Conservation (phyloP, 352 stramenopile genomes). For the Thalassiosira ordinaria region DNA sequence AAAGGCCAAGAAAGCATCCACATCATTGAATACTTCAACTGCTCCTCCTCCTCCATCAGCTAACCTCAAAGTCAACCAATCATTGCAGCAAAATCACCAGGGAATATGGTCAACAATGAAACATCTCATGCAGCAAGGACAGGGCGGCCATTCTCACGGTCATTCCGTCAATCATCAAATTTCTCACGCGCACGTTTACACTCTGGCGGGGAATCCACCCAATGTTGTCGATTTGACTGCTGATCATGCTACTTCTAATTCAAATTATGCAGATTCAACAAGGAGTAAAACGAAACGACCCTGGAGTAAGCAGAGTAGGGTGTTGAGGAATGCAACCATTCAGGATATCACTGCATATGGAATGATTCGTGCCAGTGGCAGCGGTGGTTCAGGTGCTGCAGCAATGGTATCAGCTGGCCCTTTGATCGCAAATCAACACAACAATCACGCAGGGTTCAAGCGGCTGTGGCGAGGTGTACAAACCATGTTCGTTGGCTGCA, state of each 20-base stretch:
- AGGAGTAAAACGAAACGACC: constrained; percentile 14
- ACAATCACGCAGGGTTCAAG: constrained; percentile 45
- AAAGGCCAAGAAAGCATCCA: constrained; percentile 18
- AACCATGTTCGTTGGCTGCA: constrained; percentile 96
- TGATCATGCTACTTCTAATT: neutral
- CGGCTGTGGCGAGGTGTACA: constrained; percentile 97
- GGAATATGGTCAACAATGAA: constrained; percentile 76
- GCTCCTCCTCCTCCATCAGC: neutral
- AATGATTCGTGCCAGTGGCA: constrained; percentile 24
- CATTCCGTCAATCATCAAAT: neutral
- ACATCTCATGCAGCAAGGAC: constrained; percentile 57
- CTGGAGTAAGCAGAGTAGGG: constrained; percentile 31
- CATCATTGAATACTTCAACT: neutral
- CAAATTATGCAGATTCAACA: neutral
- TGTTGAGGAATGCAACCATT: constrained; percentile 15
- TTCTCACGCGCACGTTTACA: constrained; percentile 21
- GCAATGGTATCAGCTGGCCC: too few species aligned
- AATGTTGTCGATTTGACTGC: constrained; percentile 50
- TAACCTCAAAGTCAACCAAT: constrained; percentile 19
- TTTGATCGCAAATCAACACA: neutral
- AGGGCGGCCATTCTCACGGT: constrained; percentile 3
- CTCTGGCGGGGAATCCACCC: constrained; percentile 17
- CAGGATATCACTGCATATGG: constrained; percentile 21
- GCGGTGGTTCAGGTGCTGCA: constrained; percentile 1
- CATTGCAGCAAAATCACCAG: constrained; percentile 7